A percentile compares a stretch with the other conserved stretches of the same genome.
Evolutionary conservation across 257 asterid genomes (phyloP).

Genomic region (Parsonsia alboflavescens): DNA sequence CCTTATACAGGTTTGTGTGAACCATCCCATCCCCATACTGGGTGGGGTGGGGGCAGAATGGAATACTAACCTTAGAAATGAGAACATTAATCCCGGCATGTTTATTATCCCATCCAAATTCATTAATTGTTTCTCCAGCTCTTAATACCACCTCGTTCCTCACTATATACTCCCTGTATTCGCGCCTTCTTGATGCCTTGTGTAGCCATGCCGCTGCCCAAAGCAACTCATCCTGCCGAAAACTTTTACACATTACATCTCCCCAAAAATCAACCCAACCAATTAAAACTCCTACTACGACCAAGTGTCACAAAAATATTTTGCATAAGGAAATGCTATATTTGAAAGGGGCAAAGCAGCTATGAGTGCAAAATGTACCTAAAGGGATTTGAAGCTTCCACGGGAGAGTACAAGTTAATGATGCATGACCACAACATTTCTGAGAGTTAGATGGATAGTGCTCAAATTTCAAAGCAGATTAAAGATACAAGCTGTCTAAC

Average conservation of each 20-base stretch:
- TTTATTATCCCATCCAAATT: constrained; percentile 94
- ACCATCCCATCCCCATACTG: constrained; percentile 7
- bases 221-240: constrained; percentile 60
- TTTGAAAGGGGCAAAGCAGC: background rate
- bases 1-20: constrained; percentile 11
- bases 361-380: background rate
- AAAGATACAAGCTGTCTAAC: background rate
- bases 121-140: constrained; percentile 88
- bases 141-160: constrained; percentile 64
- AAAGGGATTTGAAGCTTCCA: too few species aligned
- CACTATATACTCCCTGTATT: constrained; percentile 68
- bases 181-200: constrained; percentile 76
- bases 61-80: constrained; percentile 60
- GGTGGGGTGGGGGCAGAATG: background rate
- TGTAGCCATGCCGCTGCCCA: constrained; percentile 97
- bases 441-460: background rate
- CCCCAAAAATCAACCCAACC: background rate
- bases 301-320: too few species aligned
- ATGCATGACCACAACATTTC: background rate
- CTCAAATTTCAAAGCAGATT: background rate
- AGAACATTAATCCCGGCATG: constrained; percentile 90
- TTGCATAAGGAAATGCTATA: too few species aligned
- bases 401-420: background rate
- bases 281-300: too few species aligned
- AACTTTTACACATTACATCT: background rate